phyloP scores from a whole-genome alignment of 331 rosid genomes.

The Rhamnella rubrinervis region DNA sequence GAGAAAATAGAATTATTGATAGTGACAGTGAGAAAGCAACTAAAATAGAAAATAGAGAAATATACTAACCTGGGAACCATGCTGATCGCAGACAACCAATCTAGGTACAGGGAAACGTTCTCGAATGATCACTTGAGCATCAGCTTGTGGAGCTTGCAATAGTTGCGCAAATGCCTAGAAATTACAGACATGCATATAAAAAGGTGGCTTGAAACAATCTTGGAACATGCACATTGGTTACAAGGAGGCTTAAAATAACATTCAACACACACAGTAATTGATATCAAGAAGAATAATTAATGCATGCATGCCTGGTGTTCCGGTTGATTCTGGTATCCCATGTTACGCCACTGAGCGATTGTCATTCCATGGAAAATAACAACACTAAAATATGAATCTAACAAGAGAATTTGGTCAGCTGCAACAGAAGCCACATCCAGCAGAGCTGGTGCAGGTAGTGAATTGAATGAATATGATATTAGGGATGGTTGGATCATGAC shows the following conservation, averaged over 20 bases:
- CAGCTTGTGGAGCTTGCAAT: constrained; percentile 76
- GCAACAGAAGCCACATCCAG: constrained; percentile 93
- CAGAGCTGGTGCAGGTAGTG: constrained; percentile 85
- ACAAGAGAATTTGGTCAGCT: constrained; percentile 82
- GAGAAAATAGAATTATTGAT: neutral
- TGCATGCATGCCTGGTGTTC: constrained; percentile 69
- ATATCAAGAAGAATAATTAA: neutral
- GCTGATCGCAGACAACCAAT: constrained; percentile 96
- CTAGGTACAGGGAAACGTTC: constrained; percentile 97
- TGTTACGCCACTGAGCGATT: constrained; percentile 97
- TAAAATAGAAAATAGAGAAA: constrained; percentile 11
- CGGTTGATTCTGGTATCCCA: constrained; percentile 87
- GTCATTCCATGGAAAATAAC: constrained; percentile 98
- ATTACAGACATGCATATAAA: neutral
- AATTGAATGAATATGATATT: constrained; percentile 85
- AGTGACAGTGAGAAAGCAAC: neutral
- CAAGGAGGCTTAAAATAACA: constrained; percentile 8
- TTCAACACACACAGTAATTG: neutral
- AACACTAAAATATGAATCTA: constrained; percentile 87
- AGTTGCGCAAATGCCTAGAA: constrained; percentile 83
- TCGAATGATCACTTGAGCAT: constrained; percentile 59
- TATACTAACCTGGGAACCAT: constrained; percentile 89
- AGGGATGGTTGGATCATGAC: constrained; percentile 97
- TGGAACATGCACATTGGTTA: neutral
- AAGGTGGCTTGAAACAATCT: neutral